phyloP scores from a whole-genome alignment of 2,329 filamentous ascomycete species.

The Fusarium scirpi region DNA sequence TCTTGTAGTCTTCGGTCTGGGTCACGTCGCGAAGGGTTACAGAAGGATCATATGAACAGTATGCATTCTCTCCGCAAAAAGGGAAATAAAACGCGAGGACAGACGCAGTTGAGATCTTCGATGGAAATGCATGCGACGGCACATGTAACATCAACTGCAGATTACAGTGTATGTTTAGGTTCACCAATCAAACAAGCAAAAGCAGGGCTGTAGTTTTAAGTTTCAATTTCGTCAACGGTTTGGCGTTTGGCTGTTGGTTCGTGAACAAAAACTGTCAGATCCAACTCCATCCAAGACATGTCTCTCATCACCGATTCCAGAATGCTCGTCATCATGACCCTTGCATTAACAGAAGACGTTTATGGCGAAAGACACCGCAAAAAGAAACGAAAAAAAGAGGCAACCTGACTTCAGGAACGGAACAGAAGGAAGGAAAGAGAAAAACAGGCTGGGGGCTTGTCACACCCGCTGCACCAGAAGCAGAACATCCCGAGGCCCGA shows the following conservation, averaged over 20 bases:
- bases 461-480: conserved; percentile 39
- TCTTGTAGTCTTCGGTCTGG: neutral
- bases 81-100: neutral
- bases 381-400: neutral
- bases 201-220: neutral
- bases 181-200: neutral
- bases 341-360: neutral
- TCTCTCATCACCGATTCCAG: neutral
- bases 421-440: conserved; percentile 3
- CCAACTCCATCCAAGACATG: neutral
- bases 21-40: conserved; percentile 13
- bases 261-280: neutral
- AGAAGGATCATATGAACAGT: neutral
- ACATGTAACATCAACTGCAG: neutral
- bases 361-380: neutral
- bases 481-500: conserved; percentile 50
- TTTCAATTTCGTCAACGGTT: neutral
- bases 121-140: neutral
- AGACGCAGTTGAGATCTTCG: neutral
- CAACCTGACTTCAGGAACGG: neutral
- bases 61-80: conserved; percentile 17
- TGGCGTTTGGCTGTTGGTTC: neutral
- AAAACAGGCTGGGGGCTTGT: conserved; percentile 37
- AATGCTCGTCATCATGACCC: neutral
- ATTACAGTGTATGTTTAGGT: neutral